Evolutionary conservation across 805 yeast genomes (phyloP).

Genomic region (Metschnikowia lachancei): DNA sequence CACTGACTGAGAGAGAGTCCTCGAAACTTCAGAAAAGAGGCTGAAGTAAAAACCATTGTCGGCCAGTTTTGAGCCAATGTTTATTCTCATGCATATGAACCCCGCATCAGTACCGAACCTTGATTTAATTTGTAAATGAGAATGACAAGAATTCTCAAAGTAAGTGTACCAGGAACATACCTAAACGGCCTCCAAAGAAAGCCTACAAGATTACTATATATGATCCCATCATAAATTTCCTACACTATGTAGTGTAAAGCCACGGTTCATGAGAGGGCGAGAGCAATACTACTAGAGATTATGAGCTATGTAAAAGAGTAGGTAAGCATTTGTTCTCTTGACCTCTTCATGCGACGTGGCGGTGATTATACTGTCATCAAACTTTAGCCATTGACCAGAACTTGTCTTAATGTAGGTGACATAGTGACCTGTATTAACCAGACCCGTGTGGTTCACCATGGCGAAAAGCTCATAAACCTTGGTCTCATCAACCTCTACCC

Average conservation of each 20-base stretch:
- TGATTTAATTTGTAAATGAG: too few relatives aligned
- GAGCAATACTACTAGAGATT: slow-evolving; percentile 24
- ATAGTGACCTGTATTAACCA: slow-evolving; percentile 95
- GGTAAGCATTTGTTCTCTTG: slow-evolving; percentile 69
- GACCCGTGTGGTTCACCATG: slow-evolving; percentile 84
- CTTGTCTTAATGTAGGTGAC: slow-evolving; percentile 70
- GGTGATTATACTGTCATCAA: slow-evolving; percentile 85
- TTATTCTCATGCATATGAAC: too few relatives aligned
- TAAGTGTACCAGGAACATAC: too few relatives aligned
- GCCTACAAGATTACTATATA: slow-evolving; percentile 31
- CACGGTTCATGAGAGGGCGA: too few relatives aligned
- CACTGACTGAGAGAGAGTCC: too few relatives aligned
- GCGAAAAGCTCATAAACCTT: slow-evolving; percentile 78
- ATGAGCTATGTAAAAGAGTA: slow-evolving; percentile 65
- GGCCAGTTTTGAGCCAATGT: too few relatives aligned
- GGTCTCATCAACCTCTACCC: slow-evolving; percentile 25
- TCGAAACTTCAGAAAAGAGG: too few relatives aligned
- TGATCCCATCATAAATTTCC: background rate
- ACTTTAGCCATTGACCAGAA: slow-evolving; percentile 83
- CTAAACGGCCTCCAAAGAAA: too few relatives aligned
- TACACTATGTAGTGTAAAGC: too few relatives aligned
- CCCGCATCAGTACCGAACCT: too few relatives aligned
- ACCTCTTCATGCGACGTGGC: slow-evolving; percentile 64
- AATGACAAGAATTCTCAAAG: too few relatives aligned
- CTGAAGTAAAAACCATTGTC: too few relatives aligned